Conservation (phyloP, 2,329 filamentous ascomycete genomes). For the Ramularia collo-cygni region DNA sequence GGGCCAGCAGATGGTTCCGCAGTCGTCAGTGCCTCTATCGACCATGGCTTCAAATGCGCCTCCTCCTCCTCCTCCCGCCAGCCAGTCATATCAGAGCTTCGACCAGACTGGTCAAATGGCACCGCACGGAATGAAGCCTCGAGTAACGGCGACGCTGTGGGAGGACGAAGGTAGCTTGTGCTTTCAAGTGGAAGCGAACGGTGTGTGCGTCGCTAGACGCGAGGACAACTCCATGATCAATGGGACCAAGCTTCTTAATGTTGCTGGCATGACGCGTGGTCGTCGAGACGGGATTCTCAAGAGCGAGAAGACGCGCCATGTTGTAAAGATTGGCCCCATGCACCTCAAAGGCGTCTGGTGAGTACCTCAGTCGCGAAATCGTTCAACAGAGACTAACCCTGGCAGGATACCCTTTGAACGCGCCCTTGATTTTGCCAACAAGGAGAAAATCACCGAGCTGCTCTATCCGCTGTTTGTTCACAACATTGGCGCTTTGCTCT, state of each 20-base stretch:
- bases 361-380: constrained; percentile 28
- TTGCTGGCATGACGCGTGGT: constrained; percentile 95
- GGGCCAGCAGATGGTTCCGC: constrained; percentile 57
- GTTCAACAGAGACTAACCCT: background rate
- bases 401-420: constrained; percentile 93
- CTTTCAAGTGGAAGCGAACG: constrained; percentile 94
- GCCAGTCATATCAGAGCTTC: constrained; percentile 39
- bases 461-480: constrained; percentile 96
- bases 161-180: constrained; percentile 96
- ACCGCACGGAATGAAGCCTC: constrained; percentile 89
- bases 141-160: constrained; percentile 94
- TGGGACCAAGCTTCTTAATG: constrained; percentile 91
- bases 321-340: constrained; percentile 99
- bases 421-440: constrained; percentile 97
- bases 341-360: constrained; percentile 96
- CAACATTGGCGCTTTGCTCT: constrained; percentile 88
- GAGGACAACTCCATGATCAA: constrained; percentile 99
- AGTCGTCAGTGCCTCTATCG: constrained; percentile 61
- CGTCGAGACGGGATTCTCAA: constrained; percentile 93
- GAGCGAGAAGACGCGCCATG: constrained; percentile 92
- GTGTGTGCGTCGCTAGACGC: constrained; percentile 87
- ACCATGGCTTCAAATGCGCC: constrained; percentile 28
- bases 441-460: constrained; percentile 96
- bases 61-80: constrained; percentile 13
- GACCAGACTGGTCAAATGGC: constrained; percentile 90